Evolutionary conservation across 352 stramenopile genomes (phyloP), one percentile per base, ranked within the genome.

Genomic region (Globisporangium nunn): DNA sequence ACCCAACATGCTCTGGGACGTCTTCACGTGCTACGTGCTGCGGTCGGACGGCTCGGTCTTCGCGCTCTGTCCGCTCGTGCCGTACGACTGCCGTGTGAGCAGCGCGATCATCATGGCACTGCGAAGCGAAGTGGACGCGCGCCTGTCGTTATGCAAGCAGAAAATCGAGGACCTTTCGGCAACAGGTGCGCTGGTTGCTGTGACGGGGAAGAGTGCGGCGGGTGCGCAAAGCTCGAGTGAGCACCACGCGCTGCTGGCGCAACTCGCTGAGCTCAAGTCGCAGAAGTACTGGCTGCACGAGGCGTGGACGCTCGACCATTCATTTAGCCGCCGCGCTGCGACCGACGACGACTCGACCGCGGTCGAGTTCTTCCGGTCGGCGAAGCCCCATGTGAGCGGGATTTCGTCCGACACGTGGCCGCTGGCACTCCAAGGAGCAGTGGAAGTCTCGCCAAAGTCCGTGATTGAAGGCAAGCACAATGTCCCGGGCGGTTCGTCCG

Each of bases 261-360:
- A 64, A 11, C 55, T 91, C 28, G 67, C 74, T 0, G 74, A 85
- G 57, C 70, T 93, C 43, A 91, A 90, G 67, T 89, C 83, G 23
- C 83, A 93, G 47, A 88, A 89, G 63, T 90, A 90, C 67, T 93
- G 83, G 83, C 60, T 93, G 7, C 66, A 88, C 17, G 72, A 91
- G 64, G 69, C 71, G 7, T 93, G 83, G 83, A 51, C 52, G 23
- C 44, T 54, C 17, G 58, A 59, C 15, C 35, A 50, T 10, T 3
- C 43, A 1, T 52, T 64, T 66, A 0, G 52, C 69, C 28, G 67
- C 12, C 8, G 11, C 28, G 23, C 6, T 31, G 11, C 17, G 52
- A 12, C 48, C 45, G 45, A 40, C 54, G 18, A 18, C 37, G 39
- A 54, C 28, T 31, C 31, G n/a, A 12, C 58, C 45, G 33, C 51